Percentiles rank a stretch among this genome's conserved stretches.
Evolutionary conservation across 225 moss, liverwort and hornwort species (phyloP).

Genomic region (Neckera pumila): DNA sequence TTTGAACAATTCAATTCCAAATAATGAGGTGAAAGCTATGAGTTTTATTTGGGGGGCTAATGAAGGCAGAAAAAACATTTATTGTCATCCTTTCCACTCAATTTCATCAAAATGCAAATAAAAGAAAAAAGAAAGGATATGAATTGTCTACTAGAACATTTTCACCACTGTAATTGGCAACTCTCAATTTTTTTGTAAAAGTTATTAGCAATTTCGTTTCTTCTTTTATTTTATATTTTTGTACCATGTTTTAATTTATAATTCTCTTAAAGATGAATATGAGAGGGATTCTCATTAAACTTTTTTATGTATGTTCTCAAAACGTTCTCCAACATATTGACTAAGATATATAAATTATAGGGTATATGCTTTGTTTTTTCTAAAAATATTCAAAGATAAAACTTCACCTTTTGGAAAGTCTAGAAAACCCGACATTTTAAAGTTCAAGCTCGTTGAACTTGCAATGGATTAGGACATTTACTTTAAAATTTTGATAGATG

Average conservation of each 20-base stretch:
- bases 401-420: neutral
- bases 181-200: neutral
- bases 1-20: neutral
- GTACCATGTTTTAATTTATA: neutral
- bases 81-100: fast-evolving
- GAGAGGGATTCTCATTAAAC: neutral
- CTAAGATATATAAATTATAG: no score
- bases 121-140: fast-evolving
- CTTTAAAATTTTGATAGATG: fast-evolving
- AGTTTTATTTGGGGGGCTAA: neutral
- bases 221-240: neutral
- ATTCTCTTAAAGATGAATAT: neutral
- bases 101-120: neutral
- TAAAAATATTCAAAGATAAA: neutral
- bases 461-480: fast-evolving
- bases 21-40: neutral
- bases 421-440: neutral
- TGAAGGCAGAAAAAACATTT: neutral
- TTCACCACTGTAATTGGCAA: neutral
- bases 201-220: no score
- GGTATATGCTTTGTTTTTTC: neutral
- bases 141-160: neutral
- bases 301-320: neutral
- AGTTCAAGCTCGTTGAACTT: neutral
- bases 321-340: neutral